Evolutionary conservation across 2,329 filamentous ascomycete genomes (phyloP), one percentile per base, ranked within the genome.

Genomic region (Magnaporthales sp.): DNA sequence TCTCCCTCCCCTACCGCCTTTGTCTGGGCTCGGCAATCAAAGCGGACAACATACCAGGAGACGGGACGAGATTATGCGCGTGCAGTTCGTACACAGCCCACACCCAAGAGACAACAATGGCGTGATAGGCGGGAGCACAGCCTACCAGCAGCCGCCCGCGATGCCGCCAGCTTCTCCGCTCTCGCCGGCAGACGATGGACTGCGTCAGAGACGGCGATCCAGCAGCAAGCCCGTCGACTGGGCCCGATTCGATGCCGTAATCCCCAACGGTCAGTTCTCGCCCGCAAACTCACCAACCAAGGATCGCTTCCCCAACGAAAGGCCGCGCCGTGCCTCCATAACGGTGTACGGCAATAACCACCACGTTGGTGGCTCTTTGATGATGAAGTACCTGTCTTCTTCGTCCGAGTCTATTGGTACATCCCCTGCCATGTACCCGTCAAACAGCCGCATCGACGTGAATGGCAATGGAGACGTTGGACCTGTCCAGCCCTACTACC

Each of bases 191-290:
- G 26, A 62, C 26, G 26, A 62, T n/a, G 60, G 29, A 19, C 60
- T 29, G 60, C 60, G 29, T 5, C 62, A 46, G 62, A 31, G 62
- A 4, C 19, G 62, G 30, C 30, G 32, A 4, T 58, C 54, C 4
- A 58, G 54, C 54, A 62, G 19, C 31, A 63, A 32, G 61, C 31
- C 62, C n/a, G 62, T 9, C 22, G 62, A 38, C 62, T 63, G 62
- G 62, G 24, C 30, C 32, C 22, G 22, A 3, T 38, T 63, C 62
- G 38, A 63, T 31, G 38, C 62, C 32, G n/a, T 46, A 31, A 63
- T 63, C 22, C 24, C 62, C 62, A 30, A 63, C 62, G 62, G 62
- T 11, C 62, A 30, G 27, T 38, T 63, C 29, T 24, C 62, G 62
- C 54, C 54, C 54, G 3, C 54, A 3, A 58, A 9, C 9, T 24